Conservation (phyloP, 805 yeast species). For the Zygosaccharomyces lentus region DNA sequence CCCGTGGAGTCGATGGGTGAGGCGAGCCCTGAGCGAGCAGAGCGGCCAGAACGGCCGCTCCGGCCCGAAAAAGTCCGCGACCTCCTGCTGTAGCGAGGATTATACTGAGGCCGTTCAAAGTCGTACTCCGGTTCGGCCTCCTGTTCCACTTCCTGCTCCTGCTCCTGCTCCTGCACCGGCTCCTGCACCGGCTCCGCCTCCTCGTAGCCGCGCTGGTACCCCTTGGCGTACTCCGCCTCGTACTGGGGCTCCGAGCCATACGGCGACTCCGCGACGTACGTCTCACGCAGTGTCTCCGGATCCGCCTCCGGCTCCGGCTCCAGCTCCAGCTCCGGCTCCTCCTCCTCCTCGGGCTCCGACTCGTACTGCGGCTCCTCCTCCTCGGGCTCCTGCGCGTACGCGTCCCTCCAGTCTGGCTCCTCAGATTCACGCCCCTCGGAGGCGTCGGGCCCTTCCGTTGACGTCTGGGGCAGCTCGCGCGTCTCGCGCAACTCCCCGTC, state of each 20-base stretch:
- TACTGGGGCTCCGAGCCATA: not conserved
- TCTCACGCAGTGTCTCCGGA: not conserved
- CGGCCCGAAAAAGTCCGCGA: not conserved
- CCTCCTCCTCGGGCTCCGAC: not conserved
- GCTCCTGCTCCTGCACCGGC: not conserved
- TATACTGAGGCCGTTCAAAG: not conserved
- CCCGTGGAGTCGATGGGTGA: slow-evolving; percentile 2
- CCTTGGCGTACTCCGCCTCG: not conserved
- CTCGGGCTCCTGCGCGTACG: not conserved
- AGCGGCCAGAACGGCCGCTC: slow-evolving; percentile 1
- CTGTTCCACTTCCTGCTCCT: not conserved
- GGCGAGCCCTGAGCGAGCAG: slow-evolving; percentile 1
- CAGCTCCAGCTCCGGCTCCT: not conserved
- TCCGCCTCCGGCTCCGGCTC: not conserved
- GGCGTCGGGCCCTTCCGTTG: too few species aligned
- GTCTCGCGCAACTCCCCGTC: too few species aligned
- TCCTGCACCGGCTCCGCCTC: not conserved
- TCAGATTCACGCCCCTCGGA: not conserved
- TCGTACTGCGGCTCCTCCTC: not conserved
- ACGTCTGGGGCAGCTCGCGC: too few species aligned
- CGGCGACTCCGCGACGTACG: not conserved
- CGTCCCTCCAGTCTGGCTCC: not conserved
- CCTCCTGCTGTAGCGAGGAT: not conserved
- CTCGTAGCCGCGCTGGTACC: not conserved
- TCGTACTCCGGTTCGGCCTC: not conserved